These are phyloP conservation scores for Sclerotinia subarctica DNA, from an alignment of 2,329 filamentous ascomycete genomes.

Conservation along the genomic window DNA sequence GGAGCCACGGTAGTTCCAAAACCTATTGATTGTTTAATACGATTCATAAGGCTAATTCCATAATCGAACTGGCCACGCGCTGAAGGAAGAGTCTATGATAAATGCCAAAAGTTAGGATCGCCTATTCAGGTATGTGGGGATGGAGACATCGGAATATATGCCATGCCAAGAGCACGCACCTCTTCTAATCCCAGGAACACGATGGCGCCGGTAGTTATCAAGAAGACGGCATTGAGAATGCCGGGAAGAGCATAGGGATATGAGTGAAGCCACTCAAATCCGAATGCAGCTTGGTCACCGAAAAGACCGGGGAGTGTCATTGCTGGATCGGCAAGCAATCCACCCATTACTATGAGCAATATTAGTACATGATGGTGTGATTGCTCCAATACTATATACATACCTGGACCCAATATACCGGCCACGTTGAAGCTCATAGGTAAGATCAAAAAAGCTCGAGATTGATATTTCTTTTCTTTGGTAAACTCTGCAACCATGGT, in stretches of 20 bases:
- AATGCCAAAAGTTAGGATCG: slow-evolving; percentile 2
- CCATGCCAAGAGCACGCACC: slow-evolving; percentile 24
- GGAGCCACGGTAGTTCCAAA: slow-evolving; percentile 3
- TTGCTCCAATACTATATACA: slow-evolving; percentile 10
- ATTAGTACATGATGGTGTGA: slow-evolving; percentile 14
- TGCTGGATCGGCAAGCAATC: slow-evolving; percentile 45
- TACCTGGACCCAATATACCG: slow-evolving; percentile 55
- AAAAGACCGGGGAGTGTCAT: slow-evolving; percentile 37
- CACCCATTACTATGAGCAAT: slow-evolving; percentile 38
- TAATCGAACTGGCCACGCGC: slow-evolving; percentile 14
- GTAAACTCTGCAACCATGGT: slow-evolving; percentile 71
- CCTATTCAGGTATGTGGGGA: neutral
- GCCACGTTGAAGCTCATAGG: slow-evolving; percentile 66
- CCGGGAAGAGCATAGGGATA: slow-evolving; percentile 46
- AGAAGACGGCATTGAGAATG: slow-evolving; percentile 38
- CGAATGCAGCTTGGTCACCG: slow-evolving; percentile 40
- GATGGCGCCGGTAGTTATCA: slow-evolving; percentile 34
- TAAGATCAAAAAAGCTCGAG: slow-evolving; percentile 43
- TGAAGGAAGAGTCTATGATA: slow-evolving; percentile 16
- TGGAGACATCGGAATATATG: neutral
- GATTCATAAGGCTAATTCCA: slow-evolving; percentile 17
- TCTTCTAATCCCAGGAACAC: slow-evolving; percentile 39
- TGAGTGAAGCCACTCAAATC: slow-evolving; percentile 38
- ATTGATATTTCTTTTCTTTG: slow-evolving; percentile 59
- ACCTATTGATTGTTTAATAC: slow-evolving; percentile 13